These are phyloP conservation scores for Lichtheimia corymbifera DNA, from an alignment of 371 early-diverging fungal species.

Conservation along the genomic window DNA sequence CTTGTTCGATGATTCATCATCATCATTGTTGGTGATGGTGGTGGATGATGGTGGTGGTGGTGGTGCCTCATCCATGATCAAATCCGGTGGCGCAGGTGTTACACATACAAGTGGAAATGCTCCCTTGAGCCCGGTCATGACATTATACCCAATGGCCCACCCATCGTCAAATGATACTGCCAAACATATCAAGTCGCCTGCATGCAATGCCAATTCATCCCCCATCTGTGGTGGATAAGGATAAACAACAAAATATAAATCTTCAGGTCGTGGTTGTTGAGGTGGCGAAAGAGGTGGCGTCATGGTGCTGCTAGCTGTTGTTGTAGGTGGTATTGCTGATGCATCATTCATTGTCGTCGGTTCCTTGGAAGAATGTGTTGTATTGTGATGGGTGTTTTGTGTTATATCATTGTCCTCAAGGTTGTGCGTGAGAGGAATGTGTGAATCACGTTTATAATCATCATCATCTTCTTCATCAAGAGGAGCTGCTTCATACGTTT, in stretches of 20 bases:
- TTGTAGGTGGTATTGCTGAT: background rate
- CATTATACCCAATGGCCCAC: constrained; percentile 75
- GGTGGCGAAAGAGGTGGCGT: constrained; percentile 1
- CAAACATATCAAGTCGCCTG: constrained; percentile 69
- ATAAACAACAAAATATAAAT: constrained; percentile 52
- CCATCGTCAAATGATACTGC: constrained; percentile 67
- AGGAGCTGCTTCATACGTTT: constrained; percentile 20
- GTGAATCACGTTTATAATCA: background rate
- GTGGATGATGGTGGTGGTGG: background rate
- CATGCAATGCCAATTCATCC: constrained; percentile 69
- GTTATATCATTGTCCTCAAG: no score
- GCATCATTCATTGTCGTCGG: background rate
- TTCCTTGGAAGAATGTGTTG: background rate
- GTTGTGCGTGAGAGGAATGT: background rate
- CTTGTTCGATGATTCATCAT: background rate
- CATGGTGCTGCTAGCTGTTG: background rate
- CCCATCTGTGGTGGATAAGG: constrained; percentile 64
- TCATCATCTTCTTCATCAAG: constrained; percentile 1
- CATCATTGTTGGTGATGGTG: background rate
- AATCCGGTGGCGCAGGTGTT: constrained; percentile 32
- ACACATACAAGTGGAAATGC: constrained; percentile 77
- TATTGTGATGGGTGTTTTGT: background rate
- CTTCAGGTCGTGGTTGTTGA: constrained; percentile 25
- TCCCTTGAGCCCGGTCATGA: constrained; percentile 64
- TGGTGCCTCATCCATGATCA: constrained; percentile 1